A percentile compares a stretch with the other conserved stretches of the same genome.
phyloP scores from a whole-genome alignment of 805 yeast species.

The Lachancea thermotolerans region DNA sequence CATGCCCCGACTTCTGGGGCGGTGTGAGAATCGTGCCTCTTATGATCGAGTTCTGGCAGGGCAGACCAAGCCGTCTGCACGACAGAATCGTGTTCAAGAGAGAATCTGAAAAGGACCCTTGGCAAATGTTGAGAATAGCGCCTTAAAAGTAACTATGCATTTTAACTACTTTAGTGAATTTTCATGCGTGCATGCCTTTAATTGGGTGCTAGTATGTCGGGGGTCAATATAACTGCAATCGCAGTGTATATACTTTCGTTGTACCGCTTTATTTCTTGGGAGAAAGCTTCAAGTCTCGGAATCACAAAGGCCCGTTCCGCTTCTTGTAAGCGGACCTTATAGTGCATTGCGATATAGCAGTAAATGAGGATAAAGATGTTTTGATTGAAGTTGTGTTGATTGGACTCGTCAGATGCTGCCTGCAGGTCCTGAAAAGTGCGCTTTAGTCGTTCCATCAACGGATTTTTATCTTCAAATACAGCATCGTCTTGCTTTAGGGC shows the following conservation, averaged over 20 bases:
- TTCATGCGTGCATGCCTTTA: too few relatives aligned
- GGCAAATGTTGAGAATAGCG: slow-evolving; percentile 66
- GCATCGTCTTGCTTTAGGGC: not conserved
- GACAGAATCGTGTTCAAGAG: slow-evolving; percentile 76
- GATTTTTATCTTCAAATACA: too few relatives aligned
- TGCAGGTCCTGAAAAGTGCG: not conserved
- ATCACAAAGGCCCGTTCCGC: not conserved
- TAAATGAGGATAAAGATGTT: slow-evolving; percentile 6
- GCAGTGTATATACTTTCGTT: slow-evolving; percentile 4
- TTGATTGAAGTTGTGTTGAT: not conserved
- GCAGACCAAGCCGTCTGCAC: slow-evolving; percentile 81
- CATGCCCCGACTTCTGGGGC: slow-evolving; percentile 95
- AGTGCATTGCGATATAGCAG: not conserved
- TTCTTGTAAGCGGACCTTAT: not conserved
- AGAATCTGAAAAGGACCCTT: slow-evolving; percentile 42
- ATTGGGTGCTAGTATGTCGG: not conserved
- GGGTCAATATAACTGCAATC: not conserved
- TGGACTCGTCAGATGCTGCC: not conserved
- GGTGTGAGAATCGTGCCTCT: slow-evolving; percentile 83
- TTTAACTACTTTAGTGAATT: not conserved
- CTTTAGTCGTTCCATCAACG: not conserved
- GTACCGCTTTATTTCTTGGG: slow-evolving; percentile 5
- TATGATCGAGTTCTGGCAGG: slow-evolving; percentile 97
- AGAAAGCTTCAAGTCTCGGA: not conserved
- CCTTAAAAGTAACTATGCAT: slow-evolving; percentile 38